Base-by-base conservation (phyloP, 768 basidiomycete species). In the Trametes elegans region DNA sequence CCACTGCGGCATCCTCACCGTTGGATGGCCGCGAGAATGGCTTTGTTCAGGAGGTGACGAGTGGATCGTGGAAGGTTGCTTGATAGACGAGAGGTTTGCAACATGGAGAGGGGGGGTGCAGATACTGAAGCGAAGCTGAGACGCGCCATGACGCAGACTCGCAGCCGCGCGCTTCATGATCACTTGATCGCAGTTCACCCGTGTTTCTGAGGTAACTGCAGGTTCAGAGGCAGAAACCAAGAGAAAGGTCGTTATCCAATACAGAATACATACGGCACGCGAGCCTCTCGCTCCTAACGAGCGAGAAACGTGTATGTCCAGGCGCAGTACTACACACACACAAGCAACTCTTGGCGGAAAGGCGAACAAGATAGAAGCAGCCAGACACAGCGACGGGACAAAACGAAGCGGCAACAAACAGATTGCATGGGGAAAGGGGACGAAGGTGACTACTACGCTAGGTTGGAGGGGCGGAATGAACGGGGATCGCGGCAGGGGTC, bases 211-310 rank as follows among this genome's bases (percentile, higher is more conserved):
- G n/a, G 5, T 3, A 41, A 14, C 4, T 29, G n/a, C 28, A 44
- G 7, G 34, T 16, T 32, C 19, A 16, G 32, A 34, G 21, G 16
- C 18, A 32, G 23, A 23, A 19, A 8, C 10, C 36, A 14, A 32
- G 40, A 6, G 18, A 41, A 40, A n/a, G n/a, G n/a, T n/a, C n/a
- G n/a, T n/a, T 60, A 62, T 57, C 49, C 62, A 62, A 62, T 62
- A 62, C 51, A 53, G 27, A 52, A 51, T 60, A 60, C 62, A 57
- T 55, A 53, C 44, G 41, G 34, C 49, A 32, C 48, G 47, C 27
- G 27, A 26, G 16, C 52, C 59, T n/a, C n/a, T 48, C 51, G 41
- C 29, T 55, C 62, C 62, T 64, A 57, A 46, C 52, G 62, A 61
- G 40, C 49, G 10, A 35, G 34, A 32, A 34, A 18, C 23, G 34